Evolutionary conservation across 495 filamentous ascomycete genomes (phyloP), one percentile per base, ranked within the genome.

Genomic region (Penicillium roqueforti): DNA sequence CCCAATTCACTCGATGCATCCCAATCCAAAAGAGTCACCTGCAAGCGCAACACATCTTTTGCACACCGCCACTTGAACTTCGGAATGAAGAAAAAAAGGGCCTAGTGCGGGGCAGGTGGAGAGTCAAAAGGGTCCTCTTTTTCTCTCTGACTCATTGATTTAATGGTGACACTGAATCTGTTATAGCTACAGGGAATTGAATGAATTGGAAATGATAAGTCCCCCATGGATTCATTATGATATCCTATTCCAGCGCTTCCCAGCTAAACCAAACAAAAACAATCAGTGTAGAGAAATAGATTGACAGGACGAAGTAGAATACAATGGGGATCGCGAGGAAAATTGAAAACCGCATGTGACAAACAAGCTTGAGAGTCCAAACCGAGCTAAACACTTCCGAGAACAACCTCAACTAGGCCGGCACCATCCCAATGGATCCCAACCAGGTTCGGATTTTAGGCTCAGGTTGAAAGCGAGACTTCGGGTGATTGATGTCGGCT

Each of bases 11-110:
- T 42, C 25, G 25, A 31, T 14, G n/a, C 29, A 6, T 19, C 23
- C n/a, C 9, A 50, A 20, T 40, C 16, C 19, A 39, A 43, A 11
- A 52, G 18, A 19, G 51, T 34, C 26, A 34, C 11, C 41, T 46
- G 41, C 51, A 45, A 52, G 50, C 10, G 44, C 34, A 58, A 49
- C 57, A 47, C 53, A 43, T 50, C 38, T 8, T 38, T 58, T 58
- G 52, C 62, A 62, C 64, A 67, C 64, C 64, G 64, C 64, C 59
- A 67, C 56, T 67, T 64, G 55, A 38, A 10, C 28, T 10, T 28
- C 38, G 53, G 45, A 26, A 36, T 36, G 14, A 43, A 44, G 14
- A 43, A 52, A 32, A 36, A 7, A 36, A 36, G 32, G n/a, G 32
- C 14, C 10, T 54, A 47, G 51, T 53, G 53, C 52, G 62, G 62